Percentiles rank a stretch among this genome's conserved stretches.
Evolutionary conservation across 768 basidiomycete genomes (phyloP).

Genomic region (Boletus sp.): DNA sequence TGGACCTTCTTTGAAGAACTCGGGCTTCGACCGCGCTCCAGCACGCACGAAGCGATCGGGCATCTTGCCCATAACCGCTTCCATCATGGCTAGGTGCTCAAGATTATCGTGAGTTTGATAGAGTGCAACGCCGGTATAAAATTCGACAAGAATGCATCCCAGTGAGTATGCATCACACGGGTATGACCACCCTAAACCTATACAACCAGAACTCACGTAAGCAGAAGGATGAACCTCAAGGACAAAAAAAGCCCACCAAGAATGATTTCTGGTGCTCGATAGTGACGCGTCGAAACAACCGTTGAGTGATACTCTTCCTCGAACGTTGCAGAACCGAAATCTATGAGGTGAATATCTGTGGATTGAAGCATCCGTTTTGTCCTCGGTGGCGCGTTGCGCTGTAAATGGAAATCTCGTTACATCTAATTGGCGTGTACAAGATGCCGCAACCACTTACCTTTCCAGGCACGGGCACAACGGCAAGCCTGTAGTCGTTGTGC

Average conservation of each 20-base stretch:
- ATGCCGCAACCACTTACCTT: slow-evolving; percentile 46
- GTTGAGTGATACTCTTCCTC: slow-evolving; percentile 98
- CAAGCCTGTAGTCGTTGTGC: slow-evolving; percentile 69
- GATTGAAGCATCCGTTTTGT: slow-evolving; percentile 77
- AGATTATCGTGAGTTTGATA: slow-evolving; percentile 99
- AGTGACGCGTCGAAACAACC: slow-evolving; percentile 97
- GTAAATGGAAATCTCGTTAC: slow-evolving; percentile 15
- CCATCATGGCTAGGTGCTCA: slow-evolving; percentile 99
- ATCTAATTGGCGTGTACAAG: background rate
- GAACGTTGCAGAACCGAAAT: slow-evolving; percentile 98
- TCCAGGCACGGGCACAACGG: slow-evolving; percentile 58
- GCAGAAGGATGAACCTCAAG: slow-evolving; percentile 12
- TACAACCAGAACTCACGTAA: slow-evolving; percentile 8
- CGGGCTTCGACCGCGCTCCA: slow-evolving; percentile 78
- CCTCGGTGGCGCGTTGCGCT: slow-evolving; percentile 68
- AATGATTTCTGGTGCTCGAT: slow-evolving; percentile 98
- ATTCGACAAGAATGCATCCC: slow-evolving; percentile 98
- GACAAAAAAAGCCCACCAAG: slow-evolving; percentile 60
- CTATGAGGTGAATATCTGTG: slow-evolving; percentile 93
- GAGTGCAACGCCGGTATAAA: slow-evolving; percentile 96
- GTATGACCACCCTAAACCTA: slow-evolving; percentile 96
- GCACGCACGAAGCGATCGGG: slow-evolving; percentile 78
- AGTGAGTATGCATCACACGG: slow-evolving; percentile 98
- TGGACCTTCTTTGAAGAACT: slow-evolving; percentile 86
- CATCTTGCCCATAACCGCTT: slow-evolving; percentile 98